Conservation (phyloP, 2,329 filamentous ascomycete species). For the Phialophora verrucosa region DNA sequence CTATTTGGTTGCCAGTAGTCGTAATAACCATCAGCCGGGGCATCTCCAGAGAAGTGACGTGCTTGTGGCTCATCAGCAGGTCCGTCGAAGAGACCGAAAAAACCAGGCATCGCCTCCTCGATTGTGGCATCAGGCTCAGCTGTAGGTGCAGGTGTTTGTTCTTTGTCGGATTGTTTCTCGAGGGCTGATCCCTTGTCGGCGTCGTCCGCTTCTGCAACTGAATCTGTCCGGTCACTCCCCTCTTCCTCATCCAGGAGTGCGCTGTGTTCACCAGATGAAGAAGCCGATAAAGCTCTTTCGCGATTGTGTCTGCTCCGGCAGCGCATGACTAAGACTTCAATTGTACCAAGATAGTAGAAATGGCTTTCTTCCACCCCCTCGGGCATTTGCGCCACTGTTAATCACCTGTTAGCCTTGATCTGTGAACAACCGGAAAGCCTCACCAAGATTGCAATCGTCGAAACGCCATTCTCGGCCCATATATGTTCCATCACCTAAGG, state of each 20-base stretch:
- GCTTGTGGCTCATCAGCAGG: slow-evolving; percentile 24
- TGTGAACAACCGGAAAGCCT: slow-evolving; percentile 24
- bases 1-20: slow-evolving; percentile 12
- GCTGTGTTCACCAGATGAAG: slow-evolving; percentile 37
- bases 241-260: slow-evolving; percentile 26
- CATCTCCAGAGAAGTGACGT: slow-evolving; percentile 14
- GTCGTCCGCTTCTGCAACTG: background rate
- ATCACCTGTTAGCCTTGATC: slow-evolving; percentile 10
- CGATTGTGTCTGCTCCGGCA: slow-evolving; percentile 32
- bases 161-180: background rate
- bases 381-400: slow-evolving; percentile 31
- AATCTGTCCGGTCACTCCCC: slow-evolving; percentile 31
- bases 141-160: background rate
- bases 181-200: background rate
- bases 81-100: slow-evolving; percentile 33
- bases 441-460: slow-evolving; percentile 56
- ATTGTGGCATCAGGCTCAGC: slow-evolving; percentile 7
- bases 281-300: slow-evolving; percentile 22
- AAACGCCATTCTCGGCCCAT: slow-evolving; percentile 61
- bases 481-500: slow-evolving; percentile 53
- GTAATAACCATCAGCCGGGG: slow-evolving; percentile 19
- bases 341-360: slow-evolving; percentile 42
- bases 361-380: slow-evolving; percentile 33
- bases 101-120: slow-evolving; percentile 15
- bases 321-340: slow-evolving; percentile 43